A percentile compares a stretch with the other conserved stretches of the same genome.
phyloP scores from a whole-genome alignment of 768 basidiomycete species.

The Floccularia luteovirens region DNA sequence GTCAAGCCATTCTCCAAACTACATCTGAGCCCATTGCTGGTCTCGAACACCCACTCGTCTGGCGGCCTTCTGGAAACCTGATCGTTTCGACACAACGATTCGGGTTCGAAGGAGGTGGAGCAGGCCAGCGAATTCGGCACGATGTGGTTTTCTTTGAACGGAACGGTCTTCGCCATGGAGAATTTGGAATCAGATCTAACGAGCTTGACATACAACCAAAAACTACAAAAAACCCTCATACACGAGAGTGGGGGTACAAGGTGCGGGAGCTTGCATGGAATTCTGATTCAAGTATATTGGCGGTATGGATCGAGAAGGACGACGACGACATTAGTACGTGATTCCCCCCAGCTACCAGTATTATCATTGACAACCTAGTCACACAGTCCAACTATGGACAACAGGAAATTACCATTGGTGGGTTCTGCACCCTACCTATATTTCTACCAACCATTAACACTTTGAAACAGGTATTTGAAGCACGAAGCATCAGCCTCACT shows the following conservation, averaged over 20 bases:
- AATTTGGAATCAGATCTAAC: conserved; percentile 55
- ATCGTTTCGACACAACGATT: conserved; percentile 80
- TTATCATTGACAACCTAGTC: conserved; percentile 1
- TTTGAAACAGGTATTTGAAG: conserved; percentile 73
- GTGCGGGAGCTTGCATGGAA: conserved; percentile 83
- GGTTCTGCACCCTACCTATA: conserved; percentile 3
- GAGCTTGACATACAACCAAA: conserved; percentile 23
- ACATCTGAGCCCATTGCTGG: conserved; percentile 83
- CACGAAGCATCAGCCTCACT: conserved; percentile 64
- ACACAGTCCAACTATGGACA: conserved; percentile 86
- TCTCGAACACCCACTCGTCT: conserved; percentile 70
- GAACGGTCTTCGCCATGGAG: conserved; percentile 89
- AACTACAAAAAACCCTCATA: conserved; percentile 18
- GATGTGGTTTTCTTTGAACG: conserved; percentile 93
- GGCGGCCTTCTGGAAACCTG: conserved; percentile 87
- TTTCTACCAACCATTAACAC: neutral
- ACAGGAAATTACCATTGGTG: conserved; percentile 94
- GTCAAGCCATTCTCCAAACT: conserved; percentile 66
- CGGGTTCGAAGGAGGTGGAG: conserved; percentile 65
- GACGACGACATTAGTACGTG: conserved; percentile 64
- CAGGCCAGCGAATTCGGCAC: conserved; percentile 61
- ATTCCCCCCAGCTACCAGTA: neutral
- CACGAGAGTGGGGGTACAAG: conserved; percentile 59
- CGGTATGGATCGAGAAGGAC: conserved; percentile 73
- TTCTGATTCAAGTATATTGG: conserved; percentile 78